Percentiles rank a stretch among this genome's conserved stretches.
phyloP scores from a whole-genome alignment of 768 basidiomycete genomes.

The Mycena indigotica region DNA sequence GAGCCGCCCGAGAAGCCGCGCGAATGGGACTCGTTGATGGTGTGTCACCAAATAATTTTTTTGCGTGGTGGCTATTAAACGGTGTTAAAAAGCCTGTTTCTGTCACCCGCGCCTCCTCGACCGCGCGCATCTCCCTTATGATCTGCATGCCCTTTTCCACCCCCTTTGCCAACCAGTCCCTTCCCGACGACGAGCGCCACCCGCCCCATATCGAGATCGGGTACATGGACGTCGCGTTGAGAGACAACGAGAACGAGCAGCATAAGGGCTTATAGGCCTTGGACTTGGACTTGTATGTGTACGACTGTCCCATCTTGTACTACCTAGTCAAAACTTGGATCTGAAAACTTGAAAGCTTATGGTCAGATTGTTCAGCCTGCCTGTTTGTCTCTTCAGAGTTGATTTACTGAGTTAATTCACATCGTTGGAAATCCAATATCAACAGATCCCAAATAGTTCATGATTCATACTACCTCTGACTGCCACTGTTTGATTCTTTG shows the following conservation, averaged over 20 bases:
- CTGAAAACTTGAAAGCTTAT: no score
- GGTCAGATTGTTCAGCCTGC: no score
- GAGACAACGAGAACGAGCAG: slow-evolving; percentile 3
- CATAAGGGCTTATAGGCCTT: slow-evolving; percentile 1
- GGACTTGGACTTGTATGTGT: neutral
- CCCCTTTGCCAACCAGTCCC: neutral
- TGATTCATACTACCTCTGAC: no score
- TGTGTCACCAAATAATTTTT: no score
- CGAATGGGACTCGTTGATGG: slow-evolving; percentile 17
- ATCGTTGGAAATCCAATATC: no score
- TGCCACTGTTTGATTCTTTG: no score
- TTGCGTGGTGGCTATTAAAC: no score
- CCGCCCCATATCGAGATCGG: slow-evolving; percentile 12
- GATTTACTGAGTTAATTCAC: no score
- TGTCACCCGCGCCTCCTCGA: slow-evolving; percentile 3
- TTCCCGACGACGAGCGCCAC: slow-evolving; percentile 7
- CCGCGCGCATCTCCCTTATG: slow-evolving; percentile 9
- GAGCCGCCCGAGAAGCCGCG: neutral
- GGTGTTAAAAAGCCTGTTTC: slow-evolving; percentile 24
- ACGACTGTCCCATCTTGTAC: neutral
- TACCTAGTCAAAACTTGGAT: no score
- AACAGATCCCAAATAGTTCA: no score
- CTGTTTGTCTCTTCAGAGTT: no score
- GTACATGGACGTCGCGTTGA: neutral
- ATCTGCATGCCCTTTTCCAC: slow-evolving; percentile 15